Evolutionary conservation across 345 rosid species (phyloP).

Genomic region (Combretum micranthum): DNA sequence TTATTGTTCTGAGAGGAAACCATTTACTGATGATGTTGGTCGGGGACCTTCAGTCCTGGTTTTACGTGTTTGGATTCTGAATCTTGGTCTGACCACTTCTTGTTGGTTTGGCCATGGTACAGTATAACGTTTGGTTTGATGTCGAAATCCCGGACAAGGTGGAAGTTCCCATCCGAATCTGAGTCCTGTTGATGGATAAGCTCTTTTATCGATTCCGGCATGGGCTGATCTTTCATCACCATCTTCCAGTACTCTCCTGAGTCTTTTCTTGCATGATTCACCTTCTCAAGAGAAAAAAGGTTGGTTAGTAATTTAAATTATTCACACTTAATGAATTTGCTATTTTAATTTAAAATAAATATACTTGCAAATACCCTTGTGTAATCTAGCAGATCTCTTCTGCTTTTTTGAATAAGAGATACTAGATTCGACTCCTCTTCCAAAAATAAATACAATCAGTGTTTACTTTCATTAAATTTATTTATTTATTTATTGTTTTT

Average conservation of each 20-base stretch:
- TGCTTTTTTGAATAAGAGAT: too few species aligned
- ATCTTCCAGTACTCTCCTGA: conserved; percentile 56
- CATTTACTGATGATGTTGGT: neutral
- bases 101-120: conserved; percentile 21
- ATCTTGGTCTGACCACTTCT: neutral
- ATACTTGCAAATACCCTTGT: too few species aligned
- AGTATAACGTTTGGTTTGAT: conserved; percentile 18
- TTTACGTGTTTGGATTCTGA: neutral
- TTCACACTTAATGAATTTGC: too few species aligned
- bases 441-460: too few species aligned
- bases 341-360: too few species aligned
- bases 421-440: too few species aligned
- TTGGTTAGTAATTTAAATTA: too few species aligned
- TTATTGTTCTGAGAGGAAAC: too few species aligned
- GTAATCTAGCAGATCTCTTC: too few species aligned
- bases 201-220: conserved; percentile 47
- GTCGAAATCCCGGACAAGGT: conserved; percentile 30
- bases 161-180: neutral
- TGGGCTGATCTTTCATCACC: conserved; percentile 47
- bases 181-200: conserved; percentile 18
- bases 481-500: too few species aligned
- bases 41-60: neutral
- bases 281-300: conserved; percentile 2
- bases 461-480: too few species aligned
- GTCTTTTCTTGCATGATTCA: conserved; percentile 39